Evolutionary conservation across 2,329 filamentous ascomycete species (phyloP).

Genomic region (Neoscytalidium dimidiatum): DNA sequence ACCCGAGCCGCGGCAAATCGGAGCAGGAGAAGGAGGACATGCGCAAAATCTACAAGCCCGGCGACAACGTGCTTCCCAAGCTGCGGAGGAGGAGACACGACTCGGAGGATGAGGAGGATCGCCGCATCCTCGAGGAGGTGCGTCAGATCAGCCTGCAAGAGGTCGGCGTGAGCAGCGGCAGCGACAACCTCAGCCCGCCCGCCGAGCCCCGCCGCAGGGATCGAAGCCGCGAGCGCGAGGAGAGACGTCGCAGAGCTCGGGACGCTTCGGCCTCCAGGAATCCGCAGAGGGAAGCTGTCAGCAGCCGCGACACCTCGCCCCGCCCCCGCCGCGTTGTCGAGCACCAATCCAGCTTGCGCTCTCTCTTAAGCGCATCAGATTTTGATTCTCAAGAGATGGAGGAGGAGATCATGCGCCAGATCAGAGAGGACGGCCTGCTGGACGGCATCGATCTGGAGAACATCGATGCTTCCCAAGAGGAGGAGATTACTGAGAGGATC

Average conservation of each 20-base stretch:
- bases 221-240: slow-evolving; percentile 30
- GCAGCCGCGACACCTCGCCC: background rate
- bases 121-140: slow-evolving; percentile 69
- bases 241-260: slow-evolving; percentile 19
- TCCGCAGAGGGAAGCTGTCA: background rate
- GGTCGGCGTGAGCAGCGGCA: slow-evolving; percentile 49
- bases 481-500: slow-evolving; percentile 87
- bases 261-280: background rate
- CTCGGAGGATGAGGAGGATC: slow-evolving; percentile 66
- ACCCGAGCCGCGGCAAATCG: slow-evolving; percentile 72
- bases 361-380: slow-evolving; percentile 77
- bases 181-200: slow-evolving; percentile 41
- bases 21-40: slow-evolving; percentile 76
- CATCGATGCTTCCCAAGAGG: slow-evolving; percentile 79
- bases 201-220: slow-evolving; percentile 35
- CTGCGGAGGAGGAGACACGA: slow-evolving; percentile 48
- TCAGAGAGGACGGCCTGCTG: slow-evolving; percentile 81
- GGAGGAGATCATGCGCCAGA: slow-evolving; percentile 85
- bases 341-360: slow-evolving; percentile 86
- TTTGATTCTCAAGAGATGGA: slow-evolving; percentile 78
- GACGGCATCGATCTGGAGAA: slow-evolving; percentile 89
- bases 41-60: slow-evolving; percentile 73
- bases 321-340: slow-evolving; percentile 64
- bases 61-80: slow-evolving; percentile 76
- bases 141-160: slow-evolving; percentile 73